Conservation (phyloP, 2,329 filamentous ascomycete genomes). For the Exophiala dermatitidis region DNA sequence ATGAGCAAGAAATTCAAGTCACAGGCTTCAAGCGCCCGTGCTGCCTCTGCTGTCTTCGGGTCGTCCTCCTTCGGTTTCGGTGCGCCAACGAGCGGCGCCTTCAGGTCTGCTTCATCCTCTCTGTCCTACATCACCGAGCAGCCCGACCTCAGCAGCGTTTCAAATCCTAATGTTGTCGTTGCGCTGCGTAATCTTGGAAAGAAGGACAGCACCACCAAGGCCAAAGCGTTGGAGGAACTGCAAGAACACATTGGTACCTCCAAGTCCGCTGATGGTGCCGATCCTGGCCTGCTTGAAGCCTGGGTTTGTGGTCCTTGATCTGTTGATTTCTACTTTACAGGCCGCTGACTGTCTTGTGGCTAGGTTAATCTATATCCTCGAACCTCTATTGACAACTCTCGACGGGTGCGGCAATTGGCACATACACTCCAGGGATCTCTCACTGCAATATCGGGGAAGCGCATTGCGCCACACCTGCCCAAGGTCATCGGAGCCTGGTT, state of each 20-base stretch:
- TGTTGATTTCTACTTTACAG: slow-evolving; percentile 1
- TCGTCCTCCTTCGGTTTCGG: slow-evolving; percentile 38
- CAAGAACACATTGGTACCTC: slow-evolving; percentile 52
- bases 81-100: slow-evolving; percentile 31
- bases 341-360: slow-evolving; percentile 14
- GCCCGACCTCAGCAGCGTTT: slow-evolving; percentile 68
- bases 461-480: slow-evolving; percentile 72
- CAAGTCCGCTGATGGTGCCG: slow-evolving; percentile 35
- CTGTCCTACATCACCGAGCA: slow-evolving; percentile 85
- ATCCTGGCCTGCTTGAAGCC: slow-evolving; percentile 75
- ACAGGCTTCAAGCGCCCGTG: slow-evolving; percentile 57
- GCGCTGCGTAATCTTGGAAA: slow-evolving; percentile 90
- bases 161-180: slow-evolving; percentile 74
- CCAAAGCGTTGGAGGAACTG: slow-evolving; percentile 83
- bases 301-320: slow-evolving; percentile 58
- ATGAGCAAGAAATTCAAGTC: slow-evolving; percentile 60
- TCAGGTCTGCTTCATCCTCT: slow-evolving; percentile 40
- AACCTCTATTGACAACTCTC: slow-evolving; percentile 79
- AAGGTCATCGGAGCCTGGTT: slow-evolving; percentile 83
- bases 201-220: slow-evolving; percentile 86
- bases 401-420: slow-evolving; percentile 78
- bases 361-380: slow-evolving; percentile 82
- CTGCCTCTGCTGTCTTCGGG: slow-evolving; percentile 43
- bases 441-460: slow-evolving; percentile 59
- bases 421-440: slow-evolving; percentile 65